Base-by-base conservation (phyloP, 176 grass and related monocot genomes). In the Musa acuminata region DNA sequence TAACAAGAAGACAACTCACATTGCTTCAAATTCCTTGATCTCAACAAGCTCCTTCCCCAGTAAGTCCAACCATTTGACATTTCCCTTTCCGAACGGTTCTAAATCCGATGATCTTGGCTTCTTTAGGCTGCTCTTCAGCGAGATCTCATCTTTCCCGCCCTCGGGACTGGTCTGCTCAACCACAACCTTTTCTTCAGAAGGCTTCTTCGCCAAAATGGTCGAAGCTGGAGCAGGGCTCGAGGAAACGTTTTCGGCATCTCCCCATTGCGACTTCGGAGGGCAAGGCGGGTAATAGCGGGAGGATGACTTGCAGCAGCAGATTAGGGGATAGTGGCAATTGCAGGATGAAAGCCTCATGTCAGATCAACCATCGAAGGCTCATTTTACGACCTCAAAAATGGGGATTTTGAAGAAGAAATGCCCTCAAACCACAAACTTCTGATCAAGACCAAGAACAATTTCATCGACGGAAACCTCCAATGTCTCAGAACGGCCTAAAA, bases 31-130 rank as follows among this genome's bases (percentile, higher is more conserved):
- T 82, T 99, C 90, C 62, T 78, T 86, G 2, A 91, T 84, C 73
- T 94, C 76, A 14, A 72, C 78, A 13, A 99, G 88, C 79, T 99
- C 90, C 82, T 94, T 91, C 35, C 95, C 95, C 13, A 91, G 85
- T 73, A 89, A 82, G 85, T 99, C 95, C 67, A 91, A 84, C 95
- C 95, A 99, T 67, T 89, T 87, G 14, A 99, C 95, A 87, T 99
- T 91, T 57, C 86, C 80, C 74, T 89, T 99, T 49, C 49, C 85
- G 6, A 75, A 78, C 48, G 25, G 58, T 0, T 82, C 76, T 20
- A 21, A 71, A 76, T 80, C 72, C 51, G 68, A 50, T 77, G 58
- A 21, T 21, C 67, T 68, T 14, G 75, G n/a, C 80, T 84, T 89
- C 88, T 94, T 99, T 54, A 99, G 79, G 69, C 89, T 87, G 74